Evolutionary conservation across 352 stramenopile species (phyloP), one percentile per base, ranked within the genome.

Genomic region (Phytopythium mirpurense): DNA sequence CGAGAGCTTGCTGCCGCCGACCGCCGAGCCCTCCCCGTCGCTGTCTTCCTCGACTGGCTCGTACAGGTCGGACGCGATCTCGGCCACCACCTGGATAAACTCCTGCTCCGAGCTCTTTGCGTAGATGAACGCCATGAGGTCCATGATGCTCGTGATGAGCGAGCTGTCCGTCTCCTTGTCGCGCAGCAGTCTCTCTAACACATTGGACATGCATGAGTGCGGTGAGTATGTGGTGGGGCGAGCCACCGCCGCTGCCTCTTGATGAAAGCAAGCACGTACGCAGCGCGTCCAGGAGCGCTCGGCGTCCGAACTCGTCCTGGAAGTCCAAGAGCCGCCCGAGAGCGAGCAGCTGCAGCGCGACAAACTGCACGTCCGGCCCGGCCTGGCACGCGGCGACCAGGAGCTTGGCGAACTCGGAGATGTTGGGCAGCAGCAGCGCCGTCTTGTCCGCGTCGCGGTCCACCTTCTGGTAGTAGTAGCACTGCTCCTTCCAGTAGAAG

Each of bases 401-500:
- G 29, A 89, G 57, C 35, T 88, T 87, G 63, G 69, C 83, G 46
- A 86, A 93, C 29, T 87, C 75, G 0, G 74, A 77, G 38, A 93
- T 74, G 24, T 82, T 80, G 12, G 82, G 82, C 15, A 87, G 37
- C 24, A 90, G 38, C 15, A 61, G 59, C 14, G 67, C 67, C 26
- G 78, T 47, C 34, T 84, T 81, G 31, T 88, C 74, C 5, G 71
- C 55, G 29, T 86, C 67, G 5, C 78, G 74, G 38, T 87, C 69
- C 12, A 86, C 69, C 21, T 75, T 71, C 44, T 83, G 74, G 47
- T 86, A 88, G 56, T 85, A 88, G 23, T 76, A 61, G 52, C 82
- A 93, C 52, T 93, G 79, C 54, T 93, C 78, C 55, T 69, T 74
- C 82, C 82, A 93, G 44, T 88, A 90, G 51, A 90, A 93, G 7